These are phyloP conservation scores for Solanum neorickii DNA, from an alignment of 257 asterid genomes.

Conservation along the genomic window DNA sequence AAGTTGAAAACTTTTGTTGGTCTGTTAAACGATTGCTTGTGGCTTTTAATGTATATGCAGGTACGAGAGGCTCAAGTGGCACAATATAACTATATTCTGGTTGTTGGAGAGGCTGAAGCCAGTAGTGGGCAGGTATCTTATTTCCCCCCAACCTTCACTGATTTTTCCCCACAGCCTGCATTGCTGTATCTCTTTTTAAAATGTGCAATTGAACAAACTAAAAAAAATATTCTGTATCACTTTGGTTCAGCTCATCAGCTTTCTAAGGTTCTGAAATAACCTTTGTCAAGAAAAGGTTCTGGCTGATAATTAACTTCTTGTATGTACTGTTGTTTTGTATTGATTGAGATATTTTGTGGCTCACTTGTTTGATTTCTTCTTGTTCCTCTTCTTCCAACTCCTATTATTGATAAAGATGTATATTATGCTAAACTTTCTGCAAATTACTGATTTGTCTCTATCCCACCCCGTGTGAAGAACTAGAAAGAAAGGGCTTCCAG, in stretches of 20 bases:
- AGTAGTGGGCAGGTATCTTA: slow-evolving; percentile 25
- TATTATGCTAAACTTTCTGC: neutral
- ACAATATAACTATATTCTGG: slow-evolving; percentile 88
- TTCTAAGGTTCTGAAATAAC: neutral
- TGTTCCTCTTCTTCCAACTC: neutral
- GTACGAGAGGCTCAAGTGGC: slow-evolving; percentile 96
- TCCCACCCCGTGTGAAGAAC: neutral
- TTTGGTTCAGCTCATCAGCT: slow-evolving; percentile 14
- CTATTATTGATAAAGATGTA: neutral
- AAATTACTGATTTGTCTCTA: neutral
- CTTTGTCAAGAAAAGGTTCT: neutral
- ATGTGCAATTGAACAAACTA: neutral
- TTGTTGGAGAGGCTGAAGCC: slow-evolving; percentile 92
- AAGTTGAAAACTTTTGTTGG: neutral
- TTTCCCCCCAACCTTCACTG: neutral
- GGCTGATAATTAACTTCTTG: neutral
- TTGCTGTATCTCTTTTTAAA: neutral
- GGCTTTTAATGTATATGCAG: slow-evolving; percentile 20
- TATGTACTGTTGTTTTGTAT: neutral
- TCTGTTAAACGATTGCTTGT: neutral
- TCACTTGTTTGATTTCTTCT: neutral
- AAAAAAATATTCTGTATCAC: neutral
- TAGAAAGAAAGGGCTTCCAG: neutral
- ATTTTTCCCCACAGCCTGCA: neutral
- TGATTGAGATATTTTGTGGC: neutral